These are phyloP conservation scores for Chondrus crispus DNA, from an alignment of 23 red algal genomes.

Conservation along the genomic window DNA sequence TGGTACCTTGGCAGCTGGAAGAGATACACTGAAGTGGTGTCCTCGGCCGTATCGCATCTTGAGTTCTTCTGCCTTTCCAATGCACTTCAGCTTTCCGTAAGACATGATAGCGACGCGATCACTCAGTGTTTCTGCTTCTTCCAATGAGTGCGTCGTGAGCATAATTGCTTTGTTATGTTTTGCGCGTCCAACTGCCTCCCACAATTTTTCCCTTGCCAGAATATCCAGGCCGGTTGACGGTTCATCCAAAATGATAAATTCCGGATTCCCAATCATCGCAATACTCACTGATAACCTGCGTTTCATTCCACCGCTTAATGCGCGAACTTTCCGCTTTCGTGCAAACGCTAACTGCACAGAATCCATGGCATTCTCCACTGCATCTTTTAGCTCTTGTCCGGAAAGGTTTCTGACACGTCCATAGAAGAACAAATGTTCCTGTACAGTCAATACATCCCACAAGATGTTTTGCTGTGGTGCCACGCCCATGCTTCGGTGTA, in stretches of 20 bases:
- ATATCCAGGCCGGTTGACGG: constrained; percentile 87
- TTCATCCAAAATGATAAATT: constrained; percentile 89
- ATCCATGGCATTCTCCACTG: constrained; percentile 60
- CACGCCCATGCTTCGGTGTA: constrained; percentile 75
- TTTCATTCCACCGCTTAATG: constrained; percentile 86
- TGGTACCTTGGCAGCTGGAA: constrained; percentile 20
- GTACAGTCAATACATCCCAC: constrained; percentile 65
- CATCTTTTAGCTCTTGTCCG: constrained; percentile 27
- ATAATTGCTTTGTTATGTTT: constrained; percentile 72
- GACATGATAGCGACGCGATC: constrained; percentile 77
- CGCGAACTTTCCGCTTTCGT: constrained; percentile 53
- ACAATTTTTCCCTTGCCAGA: constrained; percentile 68
- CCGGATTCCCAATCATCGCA: constrained; percentile 74
- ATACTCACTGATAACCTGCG: constrained; percentile 84
- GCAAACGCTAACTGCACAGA: constrained; percentile 71
- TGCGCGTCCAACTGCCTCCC: constrained; percentile 69
- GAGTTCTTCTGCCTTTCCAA: constrained; percentile 72
- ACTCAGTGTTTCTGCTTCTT: constrained; percentile 84
- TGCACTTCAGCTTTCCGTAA: constrained; percentile 53
- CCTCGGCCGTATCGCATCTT: constrained; percentile 72
- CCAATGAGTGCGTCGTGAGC: constrained; percentile 92
- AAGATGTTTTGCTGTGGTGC: constrained; percentile 83
- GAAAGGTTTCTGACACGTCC: constrained; percentile 63
- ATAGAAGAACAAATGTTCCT: constrained; percentile 94
- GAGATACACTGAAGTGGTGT: constrained; percentile 61